Evolutionary conservation across 345 rosid genomes (phyloP).

Genomic region (Ailanthus altissimus): DNA sequence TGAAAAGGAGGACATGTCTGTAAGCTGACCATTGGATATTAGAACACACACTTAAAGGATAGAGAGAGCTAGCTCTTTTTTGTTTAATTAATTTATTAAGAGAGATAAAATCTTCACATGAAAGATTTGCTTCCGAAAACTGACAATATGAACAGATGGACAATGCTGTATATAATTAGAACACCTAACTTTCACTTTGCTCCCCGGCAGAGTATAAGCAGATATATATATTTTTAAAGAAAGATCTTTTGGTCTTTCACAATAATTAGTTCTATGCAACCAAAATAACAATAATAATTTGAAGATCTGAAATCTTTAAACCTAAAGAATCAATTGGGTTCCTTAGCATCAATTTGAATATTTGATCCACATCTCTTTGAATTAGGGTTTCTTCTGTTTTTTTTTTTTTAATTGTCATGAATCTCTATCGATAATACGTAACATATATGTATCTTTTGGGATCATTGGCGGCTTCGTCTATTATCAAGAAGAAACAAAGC

Average conservation of each 20-base stretch:
- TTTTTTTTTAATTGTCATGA: neutral
- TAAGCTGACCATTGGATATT: conserved; percentile 24
- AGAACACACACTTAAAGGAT: neutral
- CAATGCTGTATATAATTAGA: conserved; percentile 27
- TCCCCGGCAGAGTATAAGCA: conserved; percentile 7
- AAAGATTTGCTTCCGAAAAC: conserved; percentile 32
- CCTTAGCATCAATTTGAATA: no score
- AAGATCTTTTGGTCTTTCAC: neutral
- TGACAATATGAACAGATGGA: conserved; percentile 35
- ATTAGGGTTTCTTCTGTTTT: no score
- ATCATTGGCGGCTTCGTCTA: neutral
- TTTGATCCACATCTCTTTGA: no score
- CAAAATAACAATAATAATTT: neutral
- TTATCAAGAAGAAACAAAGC: neutral
- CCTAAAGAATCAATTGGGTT: neutral
- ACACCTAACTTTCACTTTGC: conserved; percentile 34
- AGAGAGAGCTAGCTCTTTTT: neutral
- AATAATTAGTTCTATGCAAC: neutral
- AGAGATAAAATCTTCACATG: conserved; percentile 25
- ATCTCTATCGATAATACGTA: neutral
- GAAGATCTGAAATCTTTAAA: neutral
- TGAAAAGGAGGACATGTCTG: conserved; percentile 20
- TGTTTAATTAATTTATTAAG: neutral
- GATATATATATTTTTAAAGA: conserved; percentile 7
- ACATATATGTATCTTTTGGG: neutral